Evolutionary conservation across 202 grass and related monocot species (phyloP).

Genomic region (Eragrostis tef): DNA sequence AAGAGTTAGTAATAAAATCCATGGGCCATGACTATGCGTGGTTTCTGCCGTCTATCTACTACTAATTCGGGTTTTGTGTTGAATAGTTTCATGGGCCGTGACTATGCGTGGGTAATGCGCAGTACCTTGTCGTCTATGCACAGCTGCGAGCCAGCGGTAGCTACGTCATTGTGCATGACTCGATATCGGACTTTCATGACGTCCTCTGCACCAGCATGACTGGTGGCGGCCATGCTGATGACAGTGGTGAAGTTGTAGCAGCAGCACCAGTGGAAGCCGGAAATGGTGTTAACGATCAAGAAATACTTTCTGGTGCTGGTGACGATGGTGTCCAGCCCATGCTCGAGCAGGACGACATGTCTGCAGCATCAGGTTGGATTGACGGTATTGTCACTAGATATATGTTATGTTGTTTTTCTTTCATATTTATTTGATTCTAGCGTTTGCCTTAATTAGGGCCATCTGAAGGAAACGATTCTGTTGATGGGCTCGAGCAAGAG

Average conservation of each 20-base stretch:
- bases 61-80: background rate
- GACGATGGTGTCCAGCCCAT: background rate
- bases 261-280: background rate
- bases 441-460: conserved; percentile 19
- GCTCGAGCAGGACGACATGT: background rate
- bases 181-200: conserved; percentile 26
- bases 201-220: conserved; percentile 42
- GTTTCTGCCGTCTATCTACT: too few species aligned
- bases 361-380: conserved; percentile 14
- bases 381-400: too few species aligned
- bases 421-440: background rate
- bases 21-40: too few species aligned
- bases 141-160: background rate
- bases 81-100: conserved; percentile 41
- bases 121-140: conserved; percentile 37
- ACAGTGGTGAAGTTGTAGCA: too few species aligned
- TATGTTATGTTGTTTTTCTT: too few species aligned
- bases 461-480: background rate
- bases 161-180: conserved; percentile 29
- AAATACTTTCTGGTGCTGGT: background rate
- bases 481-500: background rate
- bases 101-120: conserved; percentile 37
- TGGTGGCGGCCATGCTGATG: background rate
- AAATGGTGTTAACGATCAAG: background rate
- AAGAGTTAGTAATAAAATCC: too few species aligned